phyloP scores from a whole-genome alignment of 2,329 filamentous ascomycete species.

The Aspergillus nomiae region DNA sequence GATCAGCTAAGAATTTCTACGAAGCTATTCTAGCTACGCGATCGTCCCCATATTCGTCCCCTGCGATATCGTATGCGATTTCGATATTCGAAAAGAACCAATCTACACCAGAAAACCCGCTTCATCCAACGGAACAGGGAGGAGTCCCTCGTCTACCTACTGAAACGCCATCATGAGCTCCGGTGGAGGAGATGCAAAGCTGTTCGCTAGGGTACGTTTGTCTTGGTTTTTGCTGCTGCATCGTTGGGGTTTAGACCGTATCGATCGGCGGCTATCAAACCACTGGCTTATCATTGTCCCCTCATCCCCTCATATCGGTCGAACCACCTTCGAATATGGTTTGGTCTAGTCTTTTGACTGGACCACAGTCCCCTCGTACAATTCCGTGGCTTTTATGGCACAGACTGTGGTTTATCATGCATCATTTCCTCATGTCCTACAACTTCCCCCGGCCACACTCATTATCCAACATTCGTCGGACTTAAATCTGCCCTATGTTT shows the following conservation, averaged over 20 bases:
- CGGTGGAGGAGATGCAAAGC: slow-evolving; percentile 92
- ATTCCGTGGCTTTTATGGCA: slow-evolving; percentile 6
- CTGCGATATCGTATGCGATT: slow-evolving; percentile 4
- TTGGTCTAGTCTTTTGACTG: neutral
- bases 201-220: slow-evolving; percentile 88
- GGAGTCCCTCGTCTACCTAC: neutral
- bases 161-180: slow-evolving; percentile 56
- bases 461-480: neutral
- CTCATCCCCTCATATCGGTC: slow-evolving; percentile 11
- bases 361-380: neutral
- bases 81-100: neutral
- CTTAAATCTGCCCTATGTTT: slow-evolving; percentile 27
- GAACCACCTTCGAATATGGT: neutral
- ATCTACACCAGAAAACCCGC: slow-evolving; percentile 4
- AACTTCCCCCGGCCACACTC: neutral
- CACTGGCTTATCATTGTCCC: slow-evolving; percentile 8
- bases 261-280: slow-evolving; percentile 1
- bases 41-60: slow-evolving; percentile 8
- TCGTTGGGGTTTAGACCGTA: slow-evolving; percentile 6
- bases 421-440: slow-evolving; percentile 2
- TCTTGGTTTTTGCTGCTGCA: slow-evolving; percentile 24
- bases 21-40: slow-evolving; percentile 14
- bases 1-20: slow-evolving; percentile 22
- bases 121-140: slow-evolving; percentile 5
- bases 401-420: neutral